Conservation (phyloP, 2,329 filamentous ascomycete species). For the Pseudopithomyces chartarum region DNA sequence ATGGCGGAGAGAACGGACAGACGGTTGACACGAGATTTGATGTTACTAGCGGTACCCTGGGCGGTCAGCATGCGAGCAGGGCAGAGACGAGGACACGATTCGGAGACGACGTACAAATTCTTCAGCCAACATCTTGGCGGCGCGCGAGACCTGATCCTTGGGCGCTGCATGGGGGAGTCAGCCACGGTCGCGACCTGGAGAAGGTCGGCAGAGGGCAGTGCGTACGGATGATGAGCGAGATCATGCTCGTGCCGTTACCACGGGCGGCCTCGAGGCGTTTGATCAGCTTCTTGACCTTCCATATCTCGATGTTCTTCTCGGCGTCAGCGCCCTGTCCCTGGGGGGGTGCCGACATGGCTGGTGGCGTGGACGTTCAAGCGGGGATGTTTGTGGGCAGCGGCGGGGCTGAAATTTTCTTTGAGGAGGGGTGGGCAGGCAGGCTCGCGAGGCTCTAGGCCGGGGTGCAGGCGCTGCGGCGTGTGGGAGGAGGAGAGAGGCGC, state of each 20-base stretch:
- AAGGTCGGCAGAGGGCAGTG: slow-evolving; percentile 18
- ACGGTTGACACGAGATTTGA: slow-evolving; percentile 99
- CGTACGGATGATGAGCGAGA: slow-evolving; percentile 97
- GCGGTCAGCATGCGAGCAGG: slow-evolving; percentile 13
- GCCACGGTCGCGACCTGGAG: not conserved
- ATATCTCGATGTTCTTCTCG: slow-evolving; percentile 94
- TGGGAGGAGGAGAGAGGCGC: slow-evolving; percentile 5
- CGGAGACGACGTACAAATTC: slow-evolving; percentile 76
- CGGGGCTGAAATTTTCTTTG: slow-evolving; percentile 23
- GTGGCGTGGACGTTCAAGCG: slow-evolving; percentile 12
- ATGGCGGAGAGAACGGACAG: slow-evolving; percentile 98
- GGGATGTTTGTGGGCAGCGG: slow-evolving; percentile 5
- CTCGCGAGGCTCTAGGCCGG: not conserved
- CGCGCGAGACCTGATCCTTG: slow-evolving; percentile 96
- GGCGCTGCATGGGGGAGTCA: slow-evolving; percentile 66
- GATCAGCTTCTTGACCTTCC: slow-evolving; percentile 99
- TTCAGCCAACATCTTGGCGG: slow-evolving; percentile 99
- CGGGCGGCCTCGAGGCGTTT: slow-evolving; percentile 96
- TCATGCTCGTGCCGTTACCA: slow-evolving; percentile 99
- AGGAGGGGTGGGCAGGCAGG: slow-evolving; percentile 15
- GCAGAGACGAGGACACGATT: not conserved
- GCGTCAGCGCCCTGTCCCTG: slow-evolving; percentile 78
- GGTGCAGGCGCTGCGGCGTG: slow-evolving; percentile 21
- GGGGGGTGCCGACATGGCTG: slow-evolving; percentile 23
- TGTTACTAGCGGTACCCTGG: slow-evolving; percentile 96